Base-by-base conservation (phyloP, 2,329 filamentous ascomycete species). In the Nigrospora sphaerica region DNA sequence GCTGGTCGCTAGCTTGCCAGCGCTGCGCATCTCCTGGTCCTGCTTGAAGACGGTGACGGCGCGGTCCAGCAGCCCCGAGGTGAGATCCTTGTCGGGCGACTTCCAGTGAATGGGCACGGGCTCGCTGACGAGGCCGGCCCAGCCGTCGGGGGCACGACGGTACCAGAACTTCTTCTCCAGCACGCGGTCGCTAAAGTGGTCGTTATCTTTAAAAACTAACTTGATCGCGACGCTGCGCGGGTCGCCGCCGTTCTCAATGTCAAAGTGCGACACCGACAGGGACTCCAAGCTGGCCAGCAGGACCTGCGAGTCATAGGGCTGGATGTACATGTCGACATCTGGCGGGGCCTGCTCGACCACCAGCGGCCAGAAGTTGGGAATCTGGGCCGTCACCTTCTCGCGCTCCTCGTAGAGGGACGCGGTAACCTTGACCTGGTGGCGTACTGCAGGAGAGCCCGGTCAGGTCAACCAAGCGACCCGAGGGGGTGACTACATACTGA, bases 151-250 rank as follows among this genome's bases (percentile, higher is more conserved):
- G 49, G 78, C 73, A 63, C 78, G 77, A 54, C 91, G 83, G 75
- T 85, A 89, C 79, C 85, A 92, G 70, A 97, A 95, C 62, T 86
- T 88, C 83, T 97, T 97, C 70, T 92, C 86, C 42, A 97, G 70
- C 45, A 83, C 78, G 46, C 71, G 75, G 70, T 95, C 77, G 62
- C 83, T 77, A 59, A 97, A 95, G 71, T 84, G 83, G 42, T 89
- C 82, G 69, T 97, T 97, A 52, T 83, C 77, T 49, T 69, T 70
- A 67, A 95, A 95, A 58, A 87, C 83, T 61, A 93, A 89, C 52
- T 72, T 82, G 72, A 95, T 80, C 50, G 77, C 72, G 57, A 97
- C 65, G 69, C 83, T 90, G 64, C 90, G 83, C 18, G 92, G 92
- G 60, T 93, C 87, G 60, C 87, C 88, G 50, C 75, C 74, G 53